These are phyloP conservation scores for Rhodotorula kratochvilovae DNA, from an alignment of 768 basidiomycete species.

Conservation along the genomic window DNA sequence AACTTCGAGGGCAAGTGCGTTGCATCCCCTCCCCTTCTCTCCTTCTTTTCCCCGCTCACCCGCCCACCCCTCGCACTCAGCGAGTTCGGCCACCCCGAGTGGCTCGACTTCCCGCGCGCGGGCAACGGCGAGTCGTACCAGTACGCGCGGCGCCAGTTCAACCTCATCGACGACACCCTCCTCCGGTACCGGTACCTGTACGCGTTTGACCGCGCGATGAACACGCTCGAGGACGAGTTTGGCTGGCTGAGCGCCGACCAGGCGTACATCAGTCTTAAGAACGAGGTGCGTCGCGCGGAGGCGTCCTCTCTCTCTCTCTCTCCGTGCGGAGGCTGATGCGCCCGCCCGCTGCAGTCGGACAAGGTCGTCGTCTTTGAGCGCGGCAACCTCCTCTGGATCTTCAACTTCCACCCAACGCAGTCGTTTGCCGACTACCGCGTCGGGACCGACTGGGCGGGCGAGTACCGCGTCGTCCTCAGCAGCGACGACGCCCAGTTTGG, in stretches of 20 bases:
- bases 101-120: constrained; percentile 97
- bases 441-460: constrained; percentile 74
- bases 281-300: constrained; percentile 55
- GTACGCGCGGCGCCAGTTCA: constrained; percentile 92
- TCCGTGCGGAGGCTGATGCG: background rate
- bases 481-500: constrained; percentile 85
- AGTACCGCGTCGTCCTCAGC: constrained; percentile 69
- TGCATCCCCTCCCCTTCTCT: background rate
- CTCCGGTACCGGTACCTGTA: constrained; percentile 92
- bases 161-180: constrained; percentile 75
- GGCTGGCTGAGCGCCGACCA: constrained; percentile 79
- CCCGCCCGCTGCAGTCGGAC: constrained; percentile 52
- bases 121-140: constrained; percentile 96
- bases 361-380: constrained; percentile 93
- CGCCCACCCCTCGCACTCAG: constrained; percentile 52
- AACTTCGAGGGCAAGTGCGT: constrained; percentile 68
- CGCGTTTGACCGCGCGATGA: constrained; percentile 90
- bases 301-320: background rate
- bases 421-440: constrained; percentile 92
- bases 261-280: constrained; percentile 88
- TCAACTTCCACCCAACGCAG: constrained; percentile 90
- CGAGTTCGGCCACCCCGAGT: constrained; percentile 98
- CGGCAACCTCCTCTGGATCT: constrained; percentile 86
- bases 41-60: background rate
- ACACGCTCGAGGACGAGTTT: constrained; percentile 70